These are phyloP conservation scores for Psilocybe mexicana DNA, from an alignment of 1,284 basidiomycete species.

Conservation along the genomic window DNA sequence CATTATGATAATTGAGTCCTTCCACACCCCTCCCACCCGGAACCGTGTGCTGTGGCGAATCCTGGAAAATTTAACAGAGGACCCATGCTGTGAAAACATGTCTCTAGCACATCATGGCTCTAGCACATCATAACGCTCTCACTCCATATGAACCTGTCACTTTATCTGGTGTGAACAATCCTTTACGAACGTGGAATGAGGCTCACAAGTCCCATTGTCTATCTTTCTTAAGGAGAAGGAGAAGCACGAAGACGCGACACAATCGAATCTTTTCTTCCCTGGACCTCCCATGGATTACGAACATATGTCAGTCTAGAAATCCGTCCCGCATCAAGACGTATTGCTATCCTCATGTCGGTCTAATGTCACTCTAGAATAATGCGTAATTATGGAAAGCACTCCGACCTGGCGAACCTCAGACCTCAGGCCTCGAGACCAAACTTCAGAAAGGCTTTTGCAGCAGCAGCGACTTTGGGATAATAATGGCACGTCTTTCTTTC, in stretches of 20 bases:
- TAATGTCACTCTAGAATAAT: no score
- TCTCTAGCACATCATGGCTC: neutral
- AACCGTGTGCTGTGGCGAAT: neutral
- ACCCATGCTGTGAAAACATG: neutral
- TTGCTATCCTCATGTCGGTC: neutral
- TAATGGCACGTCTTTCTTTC: neutral
- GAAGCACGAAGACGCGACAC: neutral
- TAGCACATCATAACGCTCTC: neutral
- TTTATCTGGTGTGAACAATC: neutral
- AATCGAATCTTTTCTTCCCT: neutral
- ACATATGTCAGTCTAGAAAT: neutral
- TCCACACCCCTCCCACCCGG: neutral
- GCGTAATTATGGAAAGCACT: no score
- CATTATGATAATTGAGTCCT: neutral
- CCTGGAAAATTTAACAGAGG: neutral
- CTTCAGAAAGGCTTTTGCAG: no score
- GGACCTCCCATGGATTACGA: neutral
- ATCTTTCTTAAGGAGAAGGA: neutral
- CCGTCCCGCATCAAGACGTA: neutral
- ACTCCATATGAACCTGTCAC: conserved; percentile 10
- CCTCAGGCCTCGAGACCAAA: no score
- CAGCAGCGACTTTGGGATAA: no score
- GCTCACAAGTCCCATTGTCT: neutral
- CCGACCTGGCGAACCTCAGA: no score
- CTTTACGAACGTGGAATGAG: conserved; percentile 1